Evolutionary conservation across 73 alveolate genomes (phyloP).

Genomic region (Tetrahymena borealis): DNA sequence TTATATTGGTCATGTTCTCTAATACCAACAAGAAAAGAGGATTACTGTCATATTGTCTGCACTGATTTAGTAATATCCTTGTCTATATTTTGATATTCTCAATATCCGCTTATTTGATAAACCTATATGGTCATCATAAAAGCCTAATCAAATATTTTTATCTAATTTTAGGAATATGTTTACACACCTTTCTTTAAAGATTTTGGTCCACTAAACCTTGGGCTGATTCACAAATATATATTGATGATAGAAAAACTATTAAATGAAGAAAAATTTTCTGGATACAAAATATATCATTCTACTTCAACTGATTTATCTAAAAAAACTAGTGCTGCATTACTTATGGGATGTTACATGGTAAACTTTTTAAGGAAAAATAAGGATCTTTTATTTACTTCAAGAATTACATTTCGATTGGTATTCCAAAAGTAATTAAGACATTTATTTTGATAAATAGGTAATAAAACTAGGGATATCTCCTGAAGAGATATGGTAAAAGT

Average conservation of each 20-base stretch:
- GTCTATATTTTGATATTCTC: not conserved
- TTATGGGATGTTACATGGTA: not conserved
- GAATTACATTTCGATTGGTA: too few relatives aligned
- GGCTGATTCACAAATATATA: not conserved
- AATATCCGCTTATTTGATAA: too few relatives aligned
- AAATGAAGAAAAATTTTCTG: not conserved
- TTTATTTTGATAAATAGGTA: too few relatives aligned
- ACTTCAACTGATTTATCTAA: not conserved
- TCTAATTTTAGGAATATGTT: not conserved
- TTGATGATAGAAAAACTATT: not conserved
- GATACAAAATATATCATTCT: not conserved
- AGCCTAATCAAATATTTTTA: too few relatives aligned
- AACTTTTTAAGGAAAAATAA: not conserved
- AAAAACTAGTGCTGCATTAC: not conserved
- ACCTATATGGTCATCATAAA: too few relatives aligned
- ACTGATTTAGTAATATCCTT: not conserved
- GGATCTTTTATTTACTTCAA: too few relatives aligned
- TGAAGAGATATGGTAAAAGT: not conserved
- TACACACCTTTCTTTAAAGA: not conserved
- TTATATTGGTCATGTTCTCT: not conserved
- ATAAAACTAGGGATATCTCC: not conserved
- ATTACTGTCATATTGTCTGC: not conserved
- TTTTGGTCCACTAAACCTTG: not conserved
- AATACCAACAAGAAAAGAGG: not conserved
- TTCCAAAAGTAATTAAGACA: too few relatives aligned